Percentiles rank a stretch among this genome's conserved stretches.
These are phyloP conservation scores for Chlorophyllum brunneum DNA, from an alignment of 768 basidiomycete species.

Conservation along the genomic window DNA sequence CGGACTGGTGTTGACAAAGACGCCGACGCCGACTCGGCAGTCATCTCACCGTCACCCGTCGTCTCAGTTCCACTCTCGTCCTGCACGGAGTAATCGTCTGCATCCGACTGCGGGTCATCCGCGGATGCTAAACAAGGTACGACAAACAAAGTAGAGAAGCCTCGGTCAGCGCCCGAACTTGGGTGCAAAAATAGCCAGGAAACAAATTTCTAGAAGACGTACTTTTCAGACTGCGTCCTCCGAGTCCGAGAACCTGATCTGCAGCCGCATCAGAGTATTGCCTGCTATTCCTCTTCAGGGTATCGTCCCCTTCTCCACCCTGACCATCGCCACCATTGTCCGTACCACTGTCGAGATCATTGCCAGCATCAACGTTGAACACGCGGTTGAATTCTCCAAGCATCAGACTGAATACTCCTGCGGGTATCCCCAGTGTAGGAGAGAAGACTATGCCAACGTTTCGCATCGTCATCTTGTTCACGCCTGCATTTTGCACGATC, in stretches of 20 bases:
- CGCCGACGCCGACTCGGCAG: slow-evolving; percentile 43
- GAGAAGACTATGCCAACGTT: slow-evolving; percentile 99
- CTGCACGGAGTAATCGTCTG: slow-evolving; percentile 61
- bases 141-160: slow-evolving; percentile 12
- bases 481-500: slow-evolving; percentile 83
- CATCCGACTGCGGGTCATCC: slow-evolving; percentile 67
- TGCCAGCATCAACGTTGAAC: slow-evolving; percentile 72
- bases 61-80: slow-evolving; percentile 78
- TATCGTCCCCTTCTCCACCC: slow-evolving; percentile 25
- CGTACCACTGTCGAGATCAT: slow-evolving; percentile 23
- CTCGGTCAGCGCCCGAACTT: slow-evolving; percentile 3
- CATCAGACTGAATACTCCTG: slow-evolving; percentile 93
- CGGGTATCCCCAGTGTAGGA: slow-evolving; percentile 96
- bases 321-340: slow-evolving; percentile 22
- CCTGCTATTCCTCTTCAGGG: slow-evolving; percentile 71
- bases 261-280: slow-evolving; percentile 83
- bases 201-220: slow-evolving; percentile 24
- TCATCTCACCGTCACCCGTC: slow-evolving; percentile 49
- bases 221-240: slow-evolving; percentile 68
- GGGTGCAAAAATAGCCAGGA: slow-evolving; percentile 1
- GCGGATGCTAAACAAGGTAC: slow-evolving; percentile 29
- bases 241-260: slow-evolving; percentile 75
- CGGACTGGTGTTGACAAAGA: slow-evolving; percentile 29
- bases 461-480: slow-evolving; percentile 98
- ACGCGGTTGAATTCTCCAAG: slow-evolving; percentile 90